Conservation (phyloP, 2,329 filamentous ascomycete species). For the Monascus ruber region DNA sequence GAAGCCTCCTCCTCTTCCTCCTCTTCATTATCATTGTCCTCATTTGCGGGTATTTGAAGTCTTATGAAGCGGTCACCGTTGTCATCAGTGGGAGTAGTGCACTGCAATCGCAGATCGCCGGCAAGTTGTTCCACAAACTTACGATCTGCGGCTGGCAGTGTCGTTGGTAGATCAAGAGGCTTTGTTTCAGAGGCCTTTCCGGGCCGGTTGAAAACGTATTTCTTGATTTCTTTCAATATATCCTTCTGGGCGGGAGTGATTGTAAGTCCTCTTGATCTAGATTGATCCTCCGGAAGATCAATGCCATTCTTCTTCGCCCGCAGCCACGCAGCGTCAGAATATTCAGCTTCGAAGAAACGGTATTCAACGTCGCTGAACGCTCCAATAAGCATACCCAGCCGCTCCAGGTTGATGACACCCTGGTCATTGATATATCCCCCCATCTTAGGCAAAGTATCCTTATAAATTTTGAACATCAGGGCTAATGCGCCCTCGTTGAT, state of each 20-base stretch:
- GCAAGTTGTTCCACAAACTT: conserved; percentile 88
- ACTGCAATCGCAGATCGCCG: conserved; percentile 53
- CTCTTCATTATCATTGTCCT: conserved; percentile 45
- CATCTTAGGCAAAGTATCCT: conserved; percentile 72
- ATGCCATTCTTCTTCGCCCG: conserved; percentile 69
- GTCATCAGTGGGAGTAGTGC: conserved; percentile 53
- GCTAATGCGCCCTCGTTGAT: conserved; percentile 97
- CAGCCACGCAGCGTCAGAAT: conserved; percentile 82
- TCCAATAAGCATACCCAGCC: conserved; percentile 65
- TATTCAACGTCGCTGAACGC: conserved; percentile 82
- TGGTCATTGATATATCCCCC: conserved; percentile 95
- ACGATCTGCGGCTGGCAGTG: conserved; percentile 70
- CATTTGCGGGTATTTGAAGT: conserved; percentile 47
- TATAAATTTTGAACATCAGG: conserved; percentile 96
- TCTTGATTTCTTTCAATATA: conserved; percentile 70
- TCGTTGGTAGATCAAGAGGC: conserved; percentile 61
- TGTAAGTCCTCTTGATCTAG: conserved; percentile 52
- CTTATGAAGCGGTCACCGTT: conserved; percentile 56
- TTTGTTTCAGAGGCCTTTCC: conserved; percentile 33
- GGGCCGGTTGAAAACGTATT: conserved; percentile 63
- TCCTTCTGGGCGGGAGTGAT: conserved; percentile 72
- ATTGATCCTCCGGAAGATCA: conserved; percentile 49
- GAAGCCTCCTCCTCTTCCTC: conserved; percentile 75
- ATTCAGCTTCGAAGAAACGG: conserved; percentile 84
- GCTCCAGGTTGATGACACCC: conserved; percentile 77